These are phyloP conservation scores for Pleurotus eryngii DNA, from an alignment of 768 basidiomycete genomes.

Conservation along the genomic window DNA sequence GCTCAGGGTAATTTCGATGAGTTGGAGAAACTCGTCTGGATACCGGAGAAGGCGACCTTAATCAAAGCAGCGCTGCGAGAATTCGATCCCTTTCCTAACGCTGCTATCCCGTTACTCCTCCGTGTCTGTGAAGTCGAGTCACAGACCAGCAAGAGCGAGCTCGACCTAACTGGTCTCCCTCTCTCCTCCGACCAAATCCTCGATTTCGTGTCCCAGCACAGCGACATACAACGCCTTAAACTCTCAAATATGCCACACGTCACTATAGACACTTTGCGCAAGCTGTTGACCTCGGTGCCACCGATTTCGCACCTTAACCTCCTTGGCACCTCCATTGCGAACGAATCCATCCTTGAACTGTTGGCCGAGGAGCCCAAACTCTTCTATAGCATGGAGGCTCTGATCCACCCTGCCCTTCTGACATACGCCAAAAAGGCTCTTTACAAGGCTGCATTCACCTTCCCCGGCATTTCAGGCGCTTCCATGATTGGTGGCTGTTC, in stretches of 20 bases:
- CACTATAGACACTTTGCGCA: conserved; percentile 17
- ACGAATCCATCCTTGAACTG: conserved; percentile 18
- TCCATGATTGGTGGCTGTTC: background rate
- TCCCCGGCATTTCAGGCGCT: background rate
- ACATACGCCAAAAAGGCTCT: background rate
- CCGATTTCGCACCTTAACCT: conserved; percentile 22
- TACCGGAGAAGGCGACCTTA: conserved; percentile 22
- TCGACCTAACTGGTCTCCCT: conserved; percentile 23
- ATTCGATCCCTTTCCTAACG: conserved; percentile 22
- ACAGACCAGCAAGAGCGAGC: background rate
- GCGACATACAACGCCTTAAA: conserved; percentile 17
- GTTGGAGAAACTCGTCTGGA: conserved; percentile 25
- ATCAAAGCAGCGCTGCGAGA: conserved; percentile 18
- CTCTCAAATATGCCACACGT: conserved; percentile 25
- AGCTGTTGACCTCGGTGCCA: conserved; percentile 17
- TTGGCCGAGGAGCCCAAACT: conserved; percentile 20
- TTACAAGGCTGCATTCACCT: background rate
- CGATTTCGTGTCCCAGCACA: conserved; percentile 9
- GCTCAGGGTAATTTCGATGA: conserved; percentile 17
- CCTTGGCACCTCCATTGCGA: conserved; percentile 20
- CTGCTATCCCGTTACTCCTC: conserved; percentile 20
- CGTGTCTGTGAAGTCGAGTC: conserved; percentile 13
- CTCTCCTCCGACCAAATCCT: conserved; percentile 22
- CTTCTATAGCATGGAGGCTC: conserved; percentile 22
- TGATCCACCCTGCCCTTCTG: conserved; percentile 26